Evolutionary conservation across 108 stramenopile genomes (phyloP), one percentile per base, ranked within the genome.

Genomic region (Fragilariopsis cylindrus): DNA sequence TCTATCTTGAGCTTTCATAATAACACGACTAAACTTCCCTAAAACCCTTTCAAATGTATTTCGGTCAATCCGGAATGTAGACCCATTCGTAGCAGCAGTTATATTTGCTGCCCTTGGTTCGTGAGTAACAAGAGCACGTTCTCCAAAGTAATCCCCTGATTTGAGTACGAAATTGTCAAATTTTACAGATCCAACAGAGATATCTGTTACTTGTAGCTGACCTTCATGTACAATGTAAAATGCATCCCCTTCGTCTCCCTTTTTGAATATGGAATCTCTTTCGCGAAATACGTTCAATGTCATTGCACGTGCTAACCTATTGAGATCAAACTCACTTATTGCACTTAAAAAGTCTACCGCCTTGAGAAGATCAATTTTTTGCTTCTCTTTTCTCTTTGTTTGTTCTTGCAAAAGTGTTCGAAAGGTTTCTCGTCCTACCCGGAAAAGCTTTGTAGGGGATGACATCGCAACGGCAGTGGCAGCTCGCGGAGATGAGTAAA

Each of bases 401-500:
- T 81, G 77, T 7, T 47, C 57, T 50, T 73, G 69, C 11, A 82
- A 48, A 18, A 85, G 71, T 7, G 21, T 41, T 45, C 75, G 76
- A 66, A 85, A 86, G 55, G 84, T 79, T 15, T 47, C 9, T n/a
- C 80, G 79, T 39, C 85, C 87, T 7, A 88, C 66, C 12, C 76
- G 41, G 16, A 69, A 75, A 7, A 88, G 58, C 39, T 50, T 11
- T 43, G 48, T 54, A 44, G 74, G 71, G 13, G 70, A 76, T 1
- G 74, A 68, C 4, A 70, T 75, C 3, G 84, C 87, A 19, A 76
- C 68, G 39, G 84, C 84, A 21, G 91, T 90, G n/a, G 90, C 93
- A 19, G 90, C 91, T 15, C 91, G 82, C 4, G 91, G 90, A 48
- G 76, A 83, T 52, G 90, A 82, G 81, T 95, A 92, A 49, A 95